A percentile compares a stretch with the other conserved stretches of the same genome.
phyloP scores from a whole-genome alignment of 2,329 filamentous ascomycete genomes.

The Fusarium mundagurra region DNA sequence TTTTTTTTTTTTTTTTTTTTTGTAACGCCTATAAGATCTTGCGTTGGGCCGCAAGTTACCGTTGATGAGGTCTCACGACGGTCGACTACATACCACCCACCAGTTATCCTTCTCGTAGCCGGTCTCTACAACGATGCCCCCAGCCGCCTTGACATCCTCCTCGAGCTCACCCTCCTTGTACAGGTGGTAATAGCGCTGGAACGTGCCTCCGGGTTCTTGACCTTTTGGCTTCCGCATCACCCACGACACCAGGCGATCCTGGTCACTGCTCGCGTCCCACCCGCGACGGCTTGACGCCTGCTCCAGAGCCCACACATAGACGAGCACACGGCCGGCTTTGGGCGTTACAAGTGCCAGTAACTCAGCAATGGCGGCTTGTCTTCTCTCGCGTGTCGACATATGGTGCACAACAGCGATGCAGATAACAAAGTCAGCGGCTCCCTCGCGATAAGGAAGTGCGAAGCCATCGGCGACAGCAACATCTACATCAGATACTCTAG shows the following conservation, averaged over 20 bases:
- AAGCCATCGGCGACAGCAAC: conserved; percentile 85
- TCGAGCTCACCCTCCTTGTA: conserved; percentile 90
- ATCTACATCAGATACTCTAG: conserved; percentile 61
- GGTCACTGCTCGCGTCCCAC: conserved; percentile 84
- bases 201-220: conserved; percentile 63
- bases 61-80: conserved; percentile 29
- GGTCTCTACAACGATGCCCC: conserved; percentile 77
- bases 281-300: conserved; percentile 86
- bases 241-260: conserved; percentile 97
- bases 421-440: conserved; percentile 80
- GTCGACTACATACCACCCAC: conserved; percentile 77
- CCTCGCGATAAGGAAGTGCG: conserved; percentile 77
- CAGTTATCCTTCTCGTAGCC: conserved; percentile 99
- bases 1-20: not conserved
- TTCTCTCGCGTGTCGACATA: conserved; percentile 78
- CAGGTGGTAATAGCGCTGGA: conserved; percentile 93
- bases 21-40: conserved; percentile 20
- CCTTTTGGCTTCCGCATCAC: conserved; percentile 65
- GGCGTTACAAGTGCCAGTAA: conserved; percentile 73
- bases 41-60: conserved; percentile 5
- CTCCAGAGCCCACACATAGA: conserved; percentile 97
- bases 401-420: conserved; percentile 96
- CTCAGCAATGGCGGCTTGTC: conserved; percentile 75
- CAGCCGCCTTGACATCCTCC: conserved; percentile 76
- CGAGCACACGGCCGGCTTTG: conserved; percentile 74